Conservation (phyloP, 1,139 yeast species). For the Debaryomycetaceae sp. region DNA sequence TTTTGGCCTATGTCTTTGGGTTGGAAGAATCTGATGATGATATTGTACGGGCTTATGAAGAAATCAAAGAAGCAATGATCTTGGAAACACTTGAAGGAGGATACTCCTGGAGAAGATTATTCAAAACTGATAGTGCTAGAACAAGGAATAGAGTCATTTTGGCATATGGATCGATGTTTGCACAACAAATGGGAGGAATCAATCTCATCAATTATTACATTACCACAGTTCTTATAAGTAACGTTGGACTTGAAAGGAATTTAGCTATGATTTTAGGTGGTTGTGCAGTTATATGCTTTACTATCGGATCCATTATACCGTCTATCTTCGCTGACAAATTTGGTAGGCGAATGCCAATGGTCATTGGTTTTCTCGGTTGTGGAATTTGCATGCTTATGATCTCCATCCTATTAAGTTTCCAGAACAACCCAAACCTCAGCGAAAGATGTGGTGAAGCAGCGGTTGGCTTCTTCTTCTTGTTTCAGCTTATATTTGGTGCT, state of each 20-base stretch:
- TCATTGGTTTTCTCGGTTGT: conserved; percentile 43
- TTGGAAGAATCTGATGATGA: not conserved
- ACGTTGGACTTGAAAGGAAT: conserved; percentile 11
- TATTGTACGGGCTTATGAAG: conserved; percentile 1
- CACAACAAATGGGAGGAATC: conserved; percentile 14
- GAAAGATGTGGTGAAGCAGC: conserved; percentile 43
- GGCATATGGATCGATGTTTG: conserved; percentile 10
- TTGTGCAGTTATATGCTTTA: conserved; percentile 10
- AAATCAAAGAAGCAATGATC: conserved; percentile 1
- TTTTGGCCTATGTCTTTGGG: not conserved
- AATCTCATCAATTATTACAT: conserved; percentile 15
- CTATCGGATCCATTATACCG: conserved; percentile 10
- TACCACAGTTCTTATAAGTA: conserved; percentile 12
- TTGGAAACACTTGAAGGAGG: not conserved
- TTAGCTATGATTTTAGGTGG: conserved; percentile 13
- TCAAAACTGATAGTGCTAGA: conserved; percentile 2
- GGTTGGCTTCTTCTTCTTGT: conserved; percentile 42
- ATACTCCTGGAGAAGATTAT: not conserved
- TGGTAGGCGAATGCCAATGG: conserved; percentile 55
- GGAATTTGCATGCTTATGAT: conserved; percentile 34
- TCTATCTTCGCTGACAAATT: conserved; percentile 43
- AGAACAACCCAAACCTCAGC: conserved; percentile 21
- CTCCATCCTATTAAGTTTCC: conserved; percentile 31
- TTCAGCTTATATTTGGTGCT: conserved; percentile 26
- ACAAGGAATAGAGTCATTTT: conserved; percentile 11